These are phyloP conservation scores for Plenodomus lindquistii DNA, from an alignment of 2,329 filamentous ascomycete species.

Conservation along the genomic window DNA sequence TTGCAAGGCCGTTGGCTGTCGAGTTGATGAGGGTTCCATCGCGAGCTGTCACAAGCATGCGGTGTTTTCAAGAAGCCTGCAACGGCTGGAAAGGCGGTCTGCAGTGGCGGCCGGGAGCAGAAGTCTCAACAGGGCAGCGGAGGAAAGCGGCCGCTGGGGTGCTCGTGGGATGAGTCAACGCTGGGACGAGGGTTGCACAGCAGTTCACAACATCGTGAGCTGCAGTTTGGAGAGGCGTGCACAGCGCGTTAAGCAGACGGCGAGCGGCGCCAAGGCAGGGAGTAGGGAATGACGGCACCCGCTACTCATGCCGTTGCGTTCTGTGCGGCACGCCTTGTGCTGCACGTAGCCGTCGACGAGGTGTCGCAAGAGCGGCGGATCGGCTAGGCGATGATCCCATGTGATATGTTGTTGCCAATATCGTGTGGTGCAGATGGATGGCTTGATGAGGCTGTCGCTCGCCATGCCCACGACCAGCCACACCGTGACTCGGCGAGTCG, in stretches of 20 bases:
- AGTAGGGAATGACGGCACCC: constrained; percentile 21
- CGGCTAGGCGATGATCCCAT: constrained; percentile 5
- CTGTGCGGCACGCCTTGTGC: constrained; percentile 9
- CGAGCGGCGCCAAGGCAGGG: background rate
- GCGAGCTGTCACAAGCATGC: constrained; percentile 16
- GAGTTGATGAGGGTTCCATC: constrained; percentile 30
- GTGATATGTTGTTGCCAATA: constrained; percentile 30
- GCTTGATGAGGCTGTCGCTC: constrained; percentile 25
- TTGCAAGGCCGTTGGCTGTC: constrained; percentile 33
- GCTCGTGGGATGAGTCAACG: constrained; percentile 25
- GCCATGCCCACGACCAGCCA: constrained; percentile 12
- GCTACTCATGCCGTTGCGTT: constrained; percentile 5
- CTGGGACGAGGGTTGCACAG: constrained; percentile 6
- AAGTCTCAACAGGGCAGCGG: constrained; percentile 3
- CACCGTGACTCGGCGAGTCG: constrained; percentile 16
- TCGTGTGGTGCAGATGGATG: constrained; percentile 25
- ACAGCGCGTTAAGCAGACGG: background rate
- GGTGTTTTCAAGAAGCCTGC: constrained; percentile 17
- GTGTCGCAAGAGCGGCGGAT: constrained; percentile 5
- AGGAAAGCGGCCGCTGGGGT: constrained; percentile 2
- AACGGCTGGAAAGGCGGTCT: constrained; percentile 34
- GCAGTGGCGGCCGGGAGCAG: constrained; percentile 1
- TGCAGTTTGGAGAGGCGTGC: constrained; percentile 5
- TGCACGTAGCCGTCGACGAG: constrained; percentile 27
- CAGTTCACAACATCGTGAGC: constrained; percentile 9